Conservation (phyloP, 2,329 filamentous ascomycete genomes). For the Talaromyces sp. region DNA sequence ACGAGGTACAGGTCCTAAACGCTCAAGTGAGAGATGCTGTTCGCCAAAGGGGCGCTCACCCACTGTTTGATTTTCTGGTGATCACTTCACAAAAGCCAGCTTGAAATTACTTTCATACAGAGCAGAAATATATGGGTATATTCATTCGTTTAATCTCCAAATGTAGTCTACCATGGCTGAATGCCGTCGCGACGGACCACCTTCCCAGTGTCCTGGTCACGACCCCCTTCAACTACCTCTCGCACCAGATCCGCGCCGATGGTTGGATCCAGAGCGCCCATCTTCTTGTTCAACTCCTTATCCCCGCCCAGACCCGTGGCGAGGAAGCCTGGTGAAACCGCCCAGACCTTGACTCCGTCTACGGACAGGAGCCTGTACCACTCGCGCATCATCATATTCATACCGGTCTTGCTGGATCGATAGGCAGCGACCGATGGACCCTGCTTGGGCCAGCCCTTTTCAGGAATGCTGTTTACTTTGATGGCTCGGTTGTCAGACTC, state of each 20-base stretch:
- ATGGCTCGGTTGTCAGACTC: slow-evolving; percentile 13
- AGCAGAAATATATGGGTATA: not conserved
- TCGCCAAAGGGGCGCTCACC: not conserved
- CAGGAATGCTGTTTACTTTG: not conserved
- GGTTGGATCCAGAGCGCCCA: slow-evolving; percentile 27
- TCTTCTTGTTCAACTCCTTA: slow-evolving; percentile 17
- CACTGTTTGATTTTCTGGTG: too few relatives aligned
- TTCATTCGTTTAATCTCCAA: not conserved
- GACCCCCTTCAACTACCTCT: slow-evolving; percentile 36
- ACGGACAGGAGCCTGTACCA: slow-evolving; percentile 38
- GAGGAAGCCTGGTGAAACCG: slow-evolving; percentile 45
- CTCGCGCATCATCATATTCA: slow-evolving; percentile 48
- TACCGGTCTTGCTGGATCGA: slow-evolving; percentile 37
- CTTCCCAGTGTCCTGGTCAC: slow-evolving; percentile 38
- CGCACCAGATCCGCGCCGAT: slow-evolving; percentile 19
- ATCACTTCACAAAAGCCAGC: too few relatives aligned
- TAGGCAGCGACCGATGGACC: slow-evolving; percentile 25
- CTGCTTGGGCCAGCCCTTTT: slow-evolving; percentile 39
- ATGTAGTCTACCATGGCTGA: not conserved
- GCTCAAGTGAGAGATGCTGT: not conserved
- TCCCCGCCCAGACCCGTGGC: slow-evolving; percentile 42
- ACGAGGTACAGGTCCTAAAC: not conserved
- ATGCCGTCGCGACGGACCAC: slow-evolving; percentile 20
- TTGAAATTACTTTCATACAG: too few relatives aligned
- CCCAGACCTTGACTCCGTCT: slow-evolving; percentile 49